Percentiles rank a stretch among this genome's conserved stretches.
phyloP scores from a whole-genome alignment of 495 filamentous ascomycete species.

The Penicillium dipodomyicola region DNA sequence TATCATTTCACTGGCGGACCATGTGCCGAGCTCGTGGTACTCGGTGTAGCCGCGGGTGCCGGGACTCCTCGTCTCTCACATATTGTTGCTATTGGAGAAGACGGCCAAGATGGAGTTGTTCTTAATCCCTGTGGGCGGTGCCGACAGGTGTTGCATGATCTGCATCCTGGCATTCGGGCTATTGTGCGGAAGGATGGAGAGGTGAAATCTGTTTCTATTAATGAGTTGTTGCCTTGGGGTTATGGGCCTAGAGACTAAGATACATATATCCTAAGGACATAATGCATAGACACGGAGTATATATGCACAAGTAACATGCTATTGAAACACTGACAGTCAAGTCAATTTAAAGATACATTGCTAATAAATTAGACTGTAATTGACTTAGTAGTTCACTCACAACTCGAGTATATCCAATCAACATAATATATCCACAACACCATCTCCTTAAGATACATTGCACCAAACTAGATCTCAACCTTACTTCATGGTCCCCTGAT shows the following conservation, averaged over 20 bases:
- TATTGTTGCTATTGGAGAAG: conserved; percentile 29
- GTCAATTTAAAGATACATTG: not conserved
- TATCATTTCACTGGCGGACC: conserved; percentile 34
- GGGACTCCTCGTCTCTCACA: conserved; percentile 17
- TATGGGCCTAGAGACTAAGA: not conserved
- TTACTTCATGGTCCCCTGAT: conserved; percentile 2
- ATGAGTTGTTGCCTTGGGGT: conserved; percentile 3
- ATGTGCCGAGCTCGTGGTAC: conserved; percentile 32
- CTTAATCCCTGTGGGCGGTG: conserved; percentile 34
- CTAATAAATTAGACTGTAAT: not conserved
- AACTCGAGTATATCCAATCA: conserved; percentile 26
- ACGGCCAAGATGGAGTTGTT: conserved; percentile 18
- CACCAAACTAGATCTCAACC: not conserved
- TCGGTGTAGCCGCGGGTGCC: conserved; percentile 27
- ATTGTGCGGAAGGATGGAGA: conserved; percentile 27
- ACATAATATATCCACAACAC: conserved; percentile 53
- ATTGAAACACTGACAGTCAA: not conserved
- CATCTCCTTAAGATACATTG: conserved; percentile 15
- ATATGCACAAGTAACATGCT: not conserved
- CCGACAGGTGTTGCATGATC: conserved; percentile 30
- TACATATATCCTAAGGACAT: no score
- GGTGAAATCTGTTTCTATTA: not conserved
- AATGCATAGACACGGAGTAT: not conserved
- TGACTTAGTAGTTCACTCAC: not conserved
- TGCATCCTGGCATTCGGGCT: conserved; percentile 26